phyloP scores from a whole-genome alignment of 2,329 filamentous ascomycete species.

The Talaromyces sp. region DNA sequence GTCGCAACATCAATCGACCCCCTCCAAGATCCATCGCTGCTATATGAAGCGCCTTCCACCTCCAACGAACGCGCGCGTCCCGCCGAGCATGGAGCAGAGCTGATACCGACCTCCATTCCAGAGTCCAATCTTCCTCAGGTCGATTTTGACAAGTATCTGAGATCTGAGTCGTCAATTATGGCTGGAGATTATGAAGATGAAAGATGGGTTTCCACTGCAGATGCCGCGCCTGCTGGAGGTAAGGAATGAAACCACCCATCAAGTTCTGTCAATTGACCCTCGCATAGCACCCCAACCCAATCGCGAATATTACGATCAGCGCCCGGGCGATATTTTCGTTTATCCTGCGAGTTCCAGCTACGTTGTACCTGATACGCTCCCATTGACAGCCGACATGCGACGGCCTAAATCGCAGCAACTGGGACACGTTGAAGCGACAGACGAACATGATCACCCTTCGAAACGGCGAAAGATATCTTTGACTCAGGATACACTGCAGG shows the following conservation, averaged over 20 bases:
- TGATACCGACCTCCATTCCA: not conserved
- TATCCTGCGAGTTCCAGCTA: not conserved
- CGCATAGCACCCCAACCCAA: not conserved
- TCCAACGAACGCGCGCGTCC: not conserved
- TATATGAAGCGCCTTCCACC: not conserved
- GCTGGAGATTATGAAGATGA: constrained; percentile 22
- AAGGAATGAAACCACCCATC: not conserved
- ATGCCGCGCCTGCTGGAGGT: constrained; percentile 25
- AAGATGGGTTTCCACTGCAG: constrained; percentile 28
- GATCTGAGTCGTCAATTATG: constrained; percentile 25
- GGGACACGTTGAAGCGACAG: not conserved
- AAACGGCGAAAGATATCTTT: constrained; percentile 10
- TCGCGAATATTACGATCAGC: not conserved
- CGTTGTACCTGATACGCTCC: not conserved
- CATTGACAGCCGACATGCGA: not conserved
- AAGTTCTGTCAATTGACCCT: not conserved
- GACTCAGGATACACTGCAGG: constrained; percentile 5
- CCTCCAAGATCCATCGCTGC: constrained; percentile 11
- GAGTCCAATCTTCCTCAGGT: constrained; percentile 22
- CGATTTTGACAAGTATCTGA: constrained; percentile 35
- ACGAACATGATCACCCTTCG: constrained; percentile 3
- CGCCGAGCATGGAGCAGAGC: not conserved
- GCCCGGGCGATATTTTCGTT: not conserved
- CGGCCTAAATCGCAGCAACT: not conserved
- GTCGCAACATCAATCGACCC: constrained; percentile 17